Conservation (phyloP, 257 asterid species). For the Solanum arcanum region DNA sequence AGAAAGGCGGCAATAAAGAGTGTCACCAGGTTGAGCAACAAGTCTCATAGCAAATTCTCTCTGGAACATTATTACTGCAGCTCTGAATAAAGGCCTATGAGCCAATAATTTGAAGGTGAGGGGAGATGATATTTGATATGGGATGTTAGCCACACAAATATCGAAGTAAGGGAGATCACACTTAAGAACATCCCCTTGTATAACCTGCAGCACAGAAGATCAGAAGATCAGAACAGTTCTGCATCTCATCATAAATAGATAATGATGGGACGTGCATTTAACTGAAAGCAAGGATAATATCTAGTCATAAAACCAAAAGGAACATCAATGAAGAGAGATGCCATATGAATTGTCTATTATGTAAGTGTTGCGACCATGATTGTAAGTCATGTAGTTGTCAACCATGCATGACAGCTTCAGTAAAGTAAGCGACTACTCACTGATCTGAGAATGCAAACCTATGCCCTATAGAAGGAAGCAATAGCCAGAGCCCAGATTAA, state of each 20-base stretch:
- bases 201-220: conserved; percentile 36
- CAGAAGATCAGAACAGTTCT: background rate
- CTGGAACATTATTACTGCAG: conserved; percentile 95
- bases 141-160: conserved; percentile 92
- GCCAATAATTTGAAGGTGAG: conserved; percentile 79
- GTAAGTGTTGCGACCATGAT: background rate
- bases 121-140: conserved; percentile 92
- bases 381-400: background rate
- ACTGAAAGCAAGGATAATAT: background rate
- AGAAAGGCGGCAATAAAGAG: conserved; percentile 82
- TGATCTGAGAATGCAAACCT: background rate
- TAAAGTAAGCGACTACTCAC: background rate
- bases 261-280: background rate
- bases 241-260: background rate
- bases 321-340: background rate
- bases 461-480: background rate
- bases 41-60: conserved; percentile 96
- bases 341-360: background rate
- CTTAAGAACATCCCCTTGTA: conserved; percentile 88
- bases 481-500: background rate
- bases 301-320: background rate
- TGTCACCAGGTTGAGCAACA: conserved; percentile 92
- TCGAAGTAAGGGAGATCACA: conserved; percentile 93
- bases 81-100: conserved; percentile 82
- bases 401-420: background rate